Evolutionary conservation across 306 rosid species (phyloP), one percentile per base, ranked within the genome.

Genomic region (Luffa aegyptiaca): DNA sequence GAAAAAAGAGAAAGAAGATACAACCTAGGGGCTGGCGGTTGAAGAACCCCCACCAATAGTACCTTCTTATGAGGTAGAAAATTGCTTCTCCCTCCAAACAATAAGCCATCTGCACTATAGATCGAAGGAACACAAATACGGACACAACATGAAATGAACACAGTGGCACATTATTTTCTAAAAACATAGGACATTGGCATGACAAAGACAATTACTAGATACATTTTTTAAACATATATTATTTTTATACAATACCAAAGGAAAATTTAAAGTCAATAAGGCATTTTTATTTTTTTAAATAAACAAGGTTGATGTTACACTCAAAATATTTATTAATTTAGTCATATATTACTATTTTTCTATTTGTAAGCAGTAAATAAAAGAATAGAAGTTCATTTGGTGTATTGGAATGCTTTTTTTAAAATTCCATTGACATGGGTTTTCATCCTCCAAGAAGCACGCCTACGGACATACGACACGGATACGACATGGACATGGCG

Each of bases 31-130:
- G 31, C 1, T 26, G 31, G 31, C 31, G 31, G 31, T 26, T 26
- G 31, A 26, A 26, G 31, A 26, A 26, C 31, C 31, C 31, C 31
- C 31, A 26, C 31, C 31, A 26, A 26, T 96, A 87, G 99, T 93
- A 85, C 83, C 90, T 63, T 86, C 97, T 74, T 96, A 96, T 68
- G 93, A 93, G 97, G 99, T 96, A 64, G 11, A 26, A 33, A 31
- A 41, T 18, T 20, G 16, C 42, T 14, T 64, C 26, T 20, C 57
- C 51, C 33, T 72, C 36, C 56, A 71, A 26, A 21, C n/a, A 72
- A 31, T 31, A 7, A 52, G 14, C 6, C 33, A 12, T 12, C 6
- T 21, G 1, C 20, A 42, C 53, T 42, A 4, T 2, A 42, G 8
- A 18, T n/a, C 6, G 1, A 9, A 66, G 69, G 5, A 66, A 18